Conservation (phyloP, 2,329 filamentous ascomycete species). For the Alternaria arborescens region DNA sequence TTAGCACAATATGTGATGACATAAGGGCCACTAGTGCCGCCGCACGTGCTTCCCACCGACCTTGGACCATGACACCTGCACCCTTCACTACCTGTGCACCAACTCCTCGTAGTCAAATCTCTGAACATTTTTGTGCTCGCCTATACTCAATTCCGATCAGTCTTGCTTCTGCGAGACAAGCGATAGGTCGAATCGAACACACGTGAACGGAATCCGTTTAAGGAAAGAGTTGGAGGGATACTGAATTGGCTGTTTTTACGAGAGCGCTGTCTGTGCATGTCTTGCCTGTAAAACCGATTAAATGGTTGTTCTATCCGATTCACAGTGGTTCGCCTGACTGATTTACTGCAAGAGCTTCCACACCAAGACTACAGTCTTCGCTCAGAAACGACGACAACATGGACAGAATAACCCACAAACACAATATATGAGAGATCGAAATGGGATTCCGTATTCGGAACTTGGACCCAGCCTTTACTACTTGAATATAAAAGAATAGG, state of each 20-base stretch:
- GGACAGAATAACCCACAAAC: not conserved
- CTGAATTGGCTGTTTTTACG: not conserved
- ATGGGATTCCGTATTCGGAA: not conserved
- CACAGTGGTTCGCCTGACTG: not conserved
- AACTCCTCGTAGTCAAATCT: not conserved
- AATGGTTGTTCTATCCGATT: not conserved
- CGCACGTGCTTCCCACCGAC: not conserved
- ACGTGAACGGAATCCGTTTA: not conserved
- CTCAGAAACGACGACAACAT: not conserved
- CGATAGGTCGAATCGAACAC: not conserved
- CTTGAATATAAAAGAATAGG: not conserved
- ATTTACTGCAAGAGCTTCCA: not conserved
- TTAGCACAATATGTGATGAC: constrained; percentile 7
- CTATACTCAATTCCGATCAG: not conserved
- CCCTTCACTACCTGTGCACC: too few species aligned
- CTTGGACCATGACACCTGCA: not conserved
- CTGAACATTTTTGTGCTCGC: not conserved
- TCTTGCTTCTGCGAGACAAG: not conserved
- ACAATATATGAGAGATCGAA: not conserved
- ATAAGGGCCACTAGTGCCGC: constrained; percentile 1
- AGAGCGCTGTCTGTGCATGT: not conserved
- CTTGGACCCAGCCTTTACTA: not conserved
- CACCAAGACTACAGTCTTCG: not conserved
- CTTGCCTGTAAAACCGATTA: not conserved
- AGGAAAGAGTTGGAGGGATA: not conserved